Base-by-base conservation (phyloP, 2,329 filamentous ascomycete species). In the Fusarium haematococcum region DNA sequence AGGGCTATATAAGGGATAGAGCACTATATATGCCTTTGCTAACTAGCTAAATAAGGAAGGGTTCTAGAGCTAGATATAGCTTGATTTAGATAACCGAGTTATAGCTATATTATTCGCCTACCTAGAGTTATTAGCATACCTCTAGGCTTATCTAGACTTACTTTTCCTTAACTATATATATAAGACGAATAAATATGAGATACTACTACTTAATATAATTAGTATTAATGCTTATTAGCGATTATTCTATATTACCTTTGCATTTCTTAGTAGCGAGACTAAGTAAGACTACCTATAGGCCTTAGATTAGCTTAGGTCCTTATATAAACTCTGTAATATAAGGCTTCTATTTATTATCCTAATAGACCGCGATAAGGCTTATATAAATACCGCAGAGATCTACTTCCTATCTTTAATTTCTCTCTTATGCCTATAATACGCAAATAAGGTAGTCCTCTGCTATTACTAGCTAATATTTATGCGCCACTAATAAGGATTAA, bases 191-290 rank as follows among this genome's bases (percentile, higher is more conserved):
- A 39, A 39, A 39, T 39, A 39, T n/a, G 6, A 4, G 16, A 39
- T 39, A 2, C 18, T 5, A 13, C 6, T 39, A 0, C 37, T 39
- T 13, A 3, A 39, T 39, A 39, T 39, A 9, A 39, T n/a, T 13
- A 3, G 37, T 8, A 37, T 68, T 32, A 14, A 68, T 35, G 50
- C 59, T 14, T 70, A 43, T 23, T 14, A 75, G 41, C 65, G 66
- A 3, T 77, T 67, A 14, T 75, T 76, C 50, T 76, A 52, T 50
- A 70, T 77, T 23, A 59, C 67, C 9, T 77, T 77, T 63, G 66
- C 25, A 25, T 63, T 43, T 32, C 16, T 63, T 5, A 63, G 48
- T 20, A 33, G 60, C 23, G 48, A 63, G 32, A 30, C 6, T 18
- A 32, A 63, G 32, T 3, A 54, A 6, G 60, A 63, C 25, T 56